Percentiles rank a stretch among this genome's conserved stretches.
phyloP scores from a whole-genome alignment of 768 basidiomycete genomes.

The Pleurotus eryngii region DNA sequence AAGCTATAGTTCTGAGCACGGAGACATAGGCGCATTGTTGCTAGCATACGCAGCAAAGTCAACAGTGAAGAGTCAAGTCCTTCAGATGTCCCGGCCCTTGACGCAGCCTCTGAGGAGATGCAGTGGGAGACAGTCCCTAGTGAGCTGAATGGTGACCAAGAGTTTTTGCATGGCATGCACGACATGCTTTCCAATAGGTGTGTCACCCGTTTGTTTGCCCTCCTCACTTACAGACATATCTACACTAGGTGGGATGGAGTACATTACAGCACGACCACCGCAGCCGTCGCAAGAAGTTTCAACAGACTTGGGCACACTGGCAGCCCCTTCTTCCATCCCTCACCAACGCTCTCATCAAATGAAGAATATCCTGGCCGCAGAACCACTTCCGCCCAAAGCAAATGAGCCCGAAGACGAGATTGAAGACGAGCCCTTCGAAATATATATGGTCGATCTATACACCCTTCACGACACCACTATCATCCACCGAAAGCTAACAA shows the following conservation, averaged over 20 bases:
- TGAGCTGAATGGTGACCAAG: no score
- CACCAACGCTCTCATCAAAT: slow-evolving; percentile 3
- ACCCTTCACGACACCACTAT: neutral
- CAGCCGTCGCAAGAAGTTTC: neutral
- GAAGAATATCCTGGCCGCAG: slow-evolving; percentile 2
- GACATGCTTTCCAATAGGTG: neutral
- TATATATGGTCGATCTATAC: slow-evolving; percentile 15
- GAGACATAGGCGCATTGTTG: neutral
- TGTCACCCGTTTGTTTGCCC: neutral
- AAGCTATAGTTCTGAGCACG: neutral
- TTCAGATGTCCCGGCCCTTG: no score
- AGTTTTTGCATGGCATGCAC: no score
- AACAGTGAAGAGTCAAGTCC: no score
- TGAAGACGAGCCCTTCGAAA: slow-evolving; percentile 4
- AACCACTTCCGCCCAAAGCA: neutral
- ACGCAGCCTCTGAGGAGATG: no score
- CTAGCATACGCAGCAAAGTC: no score
- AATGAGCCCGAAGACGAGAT: no score
- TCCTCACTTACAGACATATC: neutral
- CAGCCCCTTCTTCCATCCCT: neutral
- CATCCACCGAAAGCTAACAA: neutral
- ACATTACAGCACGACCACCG: neutral
- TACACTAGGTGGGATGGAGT: neutral
- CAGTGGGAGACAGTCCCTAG: no score
- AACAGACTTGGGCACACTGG: neutral